A percentile compares a stretch with the other conserved stretches of the same genome.
Conservation (phyloP, 768 basidiomycete genomes). For the Boletus fagicola region DNA sequence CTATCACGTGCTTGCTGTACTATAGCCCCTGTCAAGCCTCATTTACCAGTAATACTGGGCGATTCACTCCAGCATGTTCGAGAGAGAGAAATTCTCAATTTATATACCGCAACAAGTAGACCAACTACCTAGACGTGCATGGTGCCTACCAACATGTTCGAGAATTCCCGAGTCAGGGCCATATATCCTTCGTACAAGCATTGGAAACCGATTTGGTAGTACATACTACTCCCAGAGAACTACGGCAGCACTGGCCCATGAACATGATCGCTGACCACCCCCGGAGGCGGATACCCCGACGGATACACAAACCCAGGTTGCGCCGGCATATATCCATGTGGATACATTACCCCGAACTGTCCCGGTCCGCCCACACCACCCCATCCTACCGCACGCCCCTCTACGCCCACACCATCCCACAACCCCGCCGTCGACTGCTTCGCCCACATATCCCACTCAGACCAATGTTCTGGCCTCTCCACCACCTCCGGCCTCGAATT, state of each 20-base stretch:
- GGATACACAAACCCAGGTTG: slow-evolving; percentile 22
- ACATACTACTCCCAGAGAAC: background rate
- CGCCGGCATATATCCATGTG: slow-evolving; percentile 21
- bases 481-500: slow-evolving; percentile 13
- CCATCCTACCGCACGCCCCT: background rate
- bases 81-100: too few relatives aligned
- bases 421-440: slow-evolving; percentile 21
- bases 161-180: too few relatives aligned
- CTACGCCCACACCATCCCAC: slow-evolving; percentile 1
- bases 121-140: too few relatives aligned
- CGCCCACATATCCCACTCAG: slow-evolving; percentile 27
- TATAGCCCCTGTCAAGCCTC: background rate
- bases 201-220: background rate
- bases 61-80: too few relatives aligned
- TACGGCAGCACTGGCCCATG: background rate
- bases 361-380: background rate
- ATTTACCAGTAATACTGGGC: too few relatives aligned
- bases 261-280: background rate
- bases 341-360: slow-evolving; percentile 15
- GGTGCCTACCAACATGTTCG: too few relatives aligned
- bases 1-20: background rate
- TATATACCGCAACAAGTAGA: too few relatives aligned
- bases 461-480: slow-evolving; percentile 9
- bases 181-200: background rate
- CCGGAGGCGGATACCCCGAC: slow-evolving; percentile 15